A percentile compares a stretch with the other conserved stretches of the same genome.
These are phyloP conservation scores for Microdochium nivale DNA, from an alignment of 2,329 filamentous ascomycete species.

Conservation along the genomic window DNA sequence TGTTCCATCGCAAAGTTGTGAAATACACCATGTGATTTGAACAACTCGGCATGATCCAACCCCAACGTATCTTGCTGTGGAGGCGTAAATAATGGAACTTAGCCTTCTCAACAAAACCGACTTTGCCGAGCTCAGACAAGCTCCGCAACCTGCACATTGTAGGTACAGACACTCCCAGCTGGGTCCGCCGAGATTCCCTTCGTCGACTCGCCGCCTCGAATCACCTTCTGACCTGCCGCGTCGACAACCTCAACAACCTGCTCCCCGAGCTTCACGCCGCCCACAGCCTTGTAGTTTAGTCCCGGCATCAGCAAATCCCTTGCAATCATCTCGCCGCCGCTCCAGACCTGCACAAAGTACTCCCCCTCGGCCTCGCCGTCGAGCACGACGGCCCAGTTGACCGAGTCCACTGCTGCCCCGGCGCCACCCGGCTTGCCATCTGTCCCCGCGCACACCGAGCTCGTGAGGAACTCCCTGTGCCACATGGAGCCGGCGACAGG, in stretches of 20 bases:
- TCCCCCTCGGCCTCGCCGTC: conserved; percentile 4
- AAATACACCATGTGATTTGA: too few relatives aligned
- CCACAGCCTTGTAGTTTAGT: conserved; percentile 15
- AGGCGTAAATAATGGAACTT: too few relatives aligned
- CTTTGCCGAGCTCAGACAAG: neutral
- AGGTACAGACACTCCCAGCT: conserved; percentile 18
- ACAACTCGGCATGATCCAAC: too few relatives aligned
- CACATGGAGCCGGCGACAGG: conserved; percentile 21
- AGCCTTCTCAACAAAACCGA: too few relatives aligned
- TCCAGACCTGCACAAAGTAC: conserved; percentile 12
- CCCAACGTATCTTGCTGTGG: too few relatives aligned
- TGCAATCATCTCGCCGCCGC: conserved; percentile 13
- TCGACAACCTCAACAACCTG: conserved; percentile 20
- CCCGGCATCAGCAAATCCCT: conserved; percentile 10
- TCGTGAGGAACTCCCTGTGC: conserved; percentile 15
- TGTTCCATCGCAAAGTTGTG: too few relatives aligned
- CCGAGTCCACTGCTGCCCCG: conserved; percentile 14
- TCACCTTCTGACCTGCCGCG: conserved; percentile 10
- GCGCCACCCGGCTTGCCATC: conserved; percentile 12
- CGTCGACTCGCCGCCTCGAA: conserved; percentile 9
- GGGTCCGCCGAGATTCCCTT: conserved; percentile 13
- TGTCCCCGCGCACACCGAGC: conserved; percentile 7
- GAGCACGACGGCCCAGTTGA: conserved; percentile 21
- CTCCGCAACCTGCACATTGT: conserved; percentile 17
- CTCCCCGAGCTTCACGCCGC: conserved; percentile 11